These are phyloP conservation scores for Endothia cerciana DNA, from an alignment of 2,329 filamentous ascomycete species.

Conservation along the genomic window DNA sequence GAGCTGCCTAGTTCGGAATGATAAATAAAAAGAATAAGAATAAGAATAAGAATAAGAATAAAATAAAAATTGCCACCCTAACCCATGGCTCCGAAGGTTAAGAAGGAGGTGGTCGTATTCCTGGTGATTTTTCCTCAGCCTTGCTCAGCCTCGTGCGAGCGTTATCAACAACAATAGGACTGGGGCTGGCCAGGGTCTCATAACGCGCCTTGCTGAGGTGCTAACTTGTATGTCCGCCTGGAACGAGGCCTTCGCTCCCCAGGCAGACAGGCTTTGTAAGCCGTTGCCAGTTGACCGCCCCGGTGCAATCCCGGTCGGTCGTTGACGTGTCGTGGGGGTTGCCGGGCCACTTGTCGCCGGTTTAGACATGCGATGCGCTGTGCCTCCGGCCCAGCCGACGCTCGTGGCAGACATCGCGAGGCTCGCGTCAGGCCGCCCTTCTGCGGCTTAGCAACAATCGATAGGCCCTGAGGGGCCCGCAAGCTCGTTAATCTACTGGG, in stretches of 20 bases:
- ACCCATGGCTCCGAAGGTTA: not conserved
- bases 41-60: too few species aligned
- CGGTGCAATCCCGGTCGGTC: conserved; percentile 1
- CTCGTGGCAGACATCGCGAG: not conserved
- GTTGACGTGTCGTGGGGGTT: conserved; percentile 10
- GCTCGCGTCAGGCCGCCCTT: not conserved
- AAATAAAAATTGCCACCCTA: not conserved
- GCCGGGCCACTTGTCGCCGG: conserved; percentile 4
- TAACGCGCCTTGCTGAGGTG: not conserved
- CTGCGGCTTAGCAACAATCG: not conserved
- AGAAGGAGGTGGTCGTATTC: not conserved
- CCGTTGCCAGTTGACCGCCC: not conserved
- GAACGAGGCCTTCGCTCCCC: not conserved
- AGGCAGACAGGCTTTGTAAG: not conserved
- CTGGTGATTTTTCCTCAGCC: not conserved
- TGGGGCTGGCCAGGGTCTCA: not conserved
- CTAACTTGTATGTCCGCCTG: not conserved
- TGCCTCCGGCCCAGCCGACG: not conserved
- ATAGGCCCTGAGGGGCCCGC: not conserved
- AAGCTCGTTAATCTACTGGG: not conserved
- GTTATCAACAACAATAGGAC: conserved; percentile 1
- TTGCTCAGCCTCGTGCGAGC: conserved; percentile 8
- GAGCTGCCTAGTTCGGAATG: not conserved
- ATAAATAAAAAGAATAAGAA: not conserved
- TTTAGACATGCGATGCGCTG: not conserved